phyloP scores from a whole-genome alignment of 2,329 filamentous ascomycete genomes.

The Magnaporthiopsis incrustans region DNA sequence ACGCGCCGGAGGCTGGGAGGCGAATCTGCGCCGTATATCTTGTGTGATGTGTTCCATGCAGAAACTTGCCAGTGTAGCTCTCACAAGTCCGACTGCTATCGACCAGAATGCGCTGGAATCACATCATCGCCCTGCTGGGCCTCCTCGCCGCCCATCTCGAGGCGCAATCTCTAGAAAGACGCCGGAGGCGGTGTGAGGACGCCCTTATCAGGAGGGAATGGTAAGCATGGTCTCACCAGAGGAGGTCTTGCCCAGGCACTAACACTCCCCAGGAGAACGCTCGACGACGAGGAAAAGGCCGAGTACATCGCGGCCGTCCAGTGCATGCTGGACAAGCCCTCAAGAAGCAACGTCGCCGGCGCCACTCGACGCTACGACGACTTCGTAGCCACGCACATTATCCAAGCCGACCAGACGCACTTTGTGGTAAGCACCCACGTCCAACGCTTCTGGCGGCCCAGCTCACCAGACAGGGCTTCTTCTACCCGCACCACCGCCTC shows the following conservation, averaged over 20 bases:
- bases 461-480: conserved; percentile 12
- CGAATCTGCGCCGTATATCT: too few species aligned
- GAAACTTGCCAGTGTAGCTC: too few species aligned
- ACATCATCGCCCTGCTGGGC: not conserved
- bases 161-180: not conserved
- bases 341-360: conserved; percentile 11
- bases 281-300: not conserved
- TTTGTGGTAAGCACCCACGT: conserved; percentile 14
- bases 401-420: conserved; percentile 15
- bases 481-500: conserved; percentile 24
- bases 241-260: too few species aligned
- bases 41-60: too few species aligned
- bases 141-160: not conserved
- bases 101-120: not conserved
- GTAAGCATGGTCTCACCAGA: not conserved
- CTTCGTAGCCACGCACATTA: conserved; percentile 21
- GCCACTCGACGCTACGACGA: conserved; percentile 21
- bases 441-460: too few species aligned
- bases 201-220: not conserved
- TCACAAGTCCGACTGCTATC: too few species aligned
- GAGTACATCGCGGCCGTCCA: conserved; percentile 6
- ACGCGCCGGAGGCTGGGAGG: too few species aligned
- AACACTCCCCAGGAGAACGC: not conserved
- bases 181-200: not conserved
- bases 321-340: conserved; percentile 4